These are phyloP conservation scores for Sporisorium exsertum DNA, from an alignment of 1,284 basidiomycete genomes.

Conservation along the genomic window DNA sequence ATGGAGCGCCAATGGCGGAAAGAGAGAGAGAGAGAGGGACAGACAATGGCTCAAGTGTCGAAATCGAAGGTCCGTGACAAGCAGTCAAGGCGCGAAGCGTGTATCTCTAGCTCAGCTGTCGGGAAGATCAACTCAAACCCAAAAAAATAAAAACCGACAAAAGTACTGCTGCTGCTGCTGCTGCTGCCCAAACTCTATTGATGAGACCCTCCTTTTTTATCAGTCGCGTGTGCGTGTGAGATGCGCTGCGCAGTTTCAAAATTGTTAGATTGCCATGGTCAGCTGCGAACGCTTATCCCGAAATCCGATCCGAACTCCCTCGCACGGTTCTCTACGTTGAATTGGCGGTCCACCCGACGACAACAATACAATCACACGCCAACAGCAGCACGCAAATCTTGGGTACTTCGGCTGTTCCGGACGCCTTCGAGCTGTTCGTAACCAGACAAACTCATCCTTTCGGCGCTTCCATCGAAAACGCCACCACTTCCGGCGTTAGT, in stretches of 20 bases:
- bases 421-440: not conserved
- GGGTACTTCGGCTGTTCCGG: not conserved
- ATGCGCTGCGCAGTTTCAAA: not conserved
- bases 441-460: not conserved
- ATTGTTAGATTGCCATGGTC: not conserved
- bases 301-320: slow-evolving; percentile 5
- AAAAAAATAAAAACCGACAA: too few relatives aligned
- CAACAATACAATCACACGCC: not conserved
- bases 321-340: slow-evolving; percentile 22
- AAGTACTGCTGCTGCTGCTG: not conserved
- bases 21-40: not conserved
- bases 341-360: not conserved
- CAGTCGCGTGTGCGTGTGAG: not conserved
- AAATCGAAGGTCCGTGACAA: not conserved
- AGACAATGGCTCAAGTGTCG: not conserved
- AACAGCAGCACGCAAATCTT: not conserved
- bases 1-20: too few relatives aligned
- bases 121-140: not conserved
- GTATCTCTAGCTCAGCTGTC: not conserved
- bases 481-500: not conserved
- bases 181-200: too few relatives aligned
- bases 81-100: not conserved
- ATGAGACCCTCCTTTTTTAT: too few relatives aligned
- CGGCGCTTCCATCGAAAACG: not conserved
- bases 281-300: not conserved